phyloP scores from a whole-genome alignment of 2,329 filamentous ascomycete genomes.

The Paraconiothyrium sp. region DNA sequence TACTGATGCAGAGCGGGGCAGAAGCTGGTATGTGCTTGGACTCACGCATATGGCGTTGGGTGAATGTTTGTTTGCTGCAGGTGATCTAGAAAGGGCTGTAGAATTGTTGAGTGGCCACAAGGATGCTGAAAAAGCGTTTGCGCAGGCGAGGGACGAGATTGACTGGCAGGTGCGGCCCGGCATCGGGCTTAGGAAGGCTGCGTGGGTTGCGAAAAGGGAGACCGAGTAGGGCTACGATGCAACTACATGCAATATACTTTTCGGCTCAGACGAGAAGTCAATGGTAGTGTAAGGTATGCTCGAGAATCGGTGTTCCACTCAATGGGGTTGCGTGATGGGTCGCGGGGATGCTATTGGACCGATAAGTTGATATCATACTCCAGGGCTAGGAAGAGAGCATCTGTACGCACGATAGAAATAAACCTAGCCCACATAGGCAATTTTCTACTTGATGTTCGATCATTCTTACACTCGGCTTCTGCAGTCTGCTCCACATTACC shows the following conservation, averaged over 20 bases:
- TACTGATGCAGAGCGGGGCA: constrained; percentile 35
- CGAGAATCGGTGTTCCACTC: not conserved
- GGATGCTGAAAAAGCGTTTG: constrained; percentile 37
- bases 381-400: too few species aligned
- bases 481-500: not conserved
- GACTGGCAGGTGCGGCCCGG: constrained; percentile 43
- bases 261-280: not conserved
- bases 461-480: not conserved
- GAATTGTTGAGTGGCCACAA: constrained; percentile 25
- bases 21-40: constrained; percentile 41
- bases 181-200: constrained; percentile 32
- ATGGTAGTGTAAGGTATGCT: not conserved
- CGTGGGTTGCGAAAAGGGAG: constrained; percentile 26
- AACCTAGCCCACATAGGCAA: not conserved
- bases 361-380: too few species aligned
- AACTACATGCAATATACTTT: not conserved
- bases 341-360: too few species aligned
- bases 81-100: constrained; percentile 43
- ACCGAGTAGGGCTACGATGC: constrained; percentile 1
- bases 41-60: constrained; percentile 40
- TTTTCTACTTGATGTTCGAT: not conserved
- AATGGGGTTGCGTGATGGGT: too few species aligned
- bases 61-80: constrained; percentile 45
- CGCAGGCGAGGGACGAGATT: constrained; percentile 37
- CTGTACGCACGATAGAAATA: too few species aligned